Base-by-base conservation (phyloP, 2,329 filamentous ascomycete genomes). In the Arthrobotrys megalospora region DNA sequence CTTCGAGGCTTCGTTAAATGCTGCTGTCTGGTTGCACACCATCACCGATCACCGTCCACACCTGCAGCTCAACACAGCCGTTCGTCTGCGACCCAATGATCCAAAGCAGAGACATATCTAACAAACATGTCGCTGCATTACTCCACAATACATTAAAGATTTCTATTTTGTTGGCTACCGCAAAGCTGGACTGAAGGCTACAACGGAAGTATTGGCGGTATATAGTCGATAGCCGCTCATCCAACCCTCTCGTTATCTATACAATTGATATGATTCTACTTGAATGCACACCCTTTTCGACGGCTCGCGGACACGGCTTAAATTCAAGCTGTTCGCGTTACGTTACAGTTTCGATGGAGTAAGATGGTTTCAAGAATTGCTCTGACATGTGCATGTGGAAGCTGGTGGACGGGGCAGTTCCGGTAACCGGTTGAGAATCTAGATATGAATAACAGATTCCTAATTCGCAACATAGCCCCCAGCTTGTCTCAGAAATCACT, bases 11-110 rank as follows among this genome's bases (percentile, higher is more conserved):
- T 28, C 24, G 5, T 28, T 5, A 28, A 28, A 28, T 28, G 24
- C 24, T 28, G 24, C 24, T 28, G 24, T 16, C 45, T 48, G 19
- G 19, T 21, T 12, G 19, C 21, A 14, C 12, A 50, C 14, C 19
- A 28, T 50, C 47, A 50, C 47, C 47, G 12, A 28, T 50, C 47
- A 50, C 47, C 47, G 12, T 50, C 47, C 16, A 24, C 24, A 50
- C 28, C 47, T 50, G 47, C 21, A 50, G 11, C 0, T 50, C 47
- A 50, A 50, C 47, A 28, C 47, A 50, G 47, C 47, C 10, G 47
- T 28, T 8, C 11, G 21, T 5, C 6, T 12, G 11, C 28, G 47
- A 24, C 6, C 47, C 47, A 50, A 50, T 50, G 14, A 24, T 28
- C 7, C 21, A 28, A 50, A 14, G 10, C 6, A 10, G 3, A 50